Percentiles rank a stretch among this genome's conserved stretches.
phyloP scores from a whole-genome alignment of 208 protist species.

The Acanthamoeba triangularis region DNA sequence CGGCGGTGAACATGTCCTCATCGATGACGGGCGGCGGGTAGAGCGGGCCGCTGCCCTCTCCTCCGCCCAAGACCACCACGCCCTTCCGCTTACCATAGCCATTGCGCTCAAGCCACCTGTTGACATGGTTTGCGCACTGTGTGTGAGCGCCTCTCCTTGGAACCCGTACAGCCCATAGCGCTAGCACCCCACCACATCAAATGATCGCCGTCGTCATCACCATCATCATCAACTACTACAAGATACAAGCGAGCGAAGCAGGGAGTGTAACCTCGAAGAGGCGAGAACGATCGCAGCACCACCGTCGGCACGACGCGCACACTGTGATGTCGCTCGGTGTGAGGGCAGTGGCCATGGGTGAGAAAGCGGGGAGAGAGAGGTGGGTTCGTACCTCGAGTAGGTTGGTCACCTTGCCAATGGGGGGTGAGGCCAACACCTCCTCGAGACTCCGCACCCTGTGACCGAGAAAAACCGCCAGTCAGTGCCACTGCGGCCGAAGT shows the following conservation, averaged over 20 bases:
- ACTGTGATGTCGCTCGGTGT: slow-evolving; percentile 72
- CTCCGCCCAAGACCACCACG: slow-evolving; percentile 86
- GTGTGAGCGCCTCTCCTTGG: no score
- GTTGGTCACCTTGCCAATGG: slow-evolving; percentile 84
- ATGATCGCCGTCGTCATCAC: no score
- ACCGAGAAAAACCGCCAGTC: neutral
- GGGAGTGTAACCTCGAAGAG: slow-evolving; percentile 69
- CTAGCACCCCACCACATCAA: no score
- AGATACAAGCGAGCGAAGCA: neutral
- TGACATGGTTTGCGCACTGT: neutral
- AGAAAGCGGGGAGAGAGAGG: neutral
- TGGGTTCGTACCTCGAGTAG: slow-evolving; percentile 84
- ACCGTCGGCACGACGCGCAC: slow-evolving; percentile 91
- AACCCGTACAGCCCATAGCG: no score
- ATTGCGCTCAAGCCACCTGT: slow-evolving; percentile 82
- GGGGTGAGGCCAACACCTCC: neutral
- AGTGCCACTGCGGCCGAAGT: neutral
- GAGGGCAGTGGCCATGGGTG: neutral
- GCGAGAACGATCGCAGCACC: slow-evolving; percentile 90
- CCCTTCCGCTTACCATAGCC: slow-evolving; percentile 73
- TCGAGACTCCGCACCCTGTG: neutral
- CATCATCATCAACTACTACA: neutral
- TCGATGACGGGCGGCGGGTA: slow-evolving; percentile 90
- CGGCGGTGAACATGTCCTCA: slow-evolving; percentile 90
- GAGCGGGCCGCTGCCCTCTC: slow-evolving; percentile 90